Evolutionary conservation across 352 stramenopile genomes (phyloP), one percentile per base, ranked within the genome.

Genomic region (Globisporangium cystogenes): DNA sequence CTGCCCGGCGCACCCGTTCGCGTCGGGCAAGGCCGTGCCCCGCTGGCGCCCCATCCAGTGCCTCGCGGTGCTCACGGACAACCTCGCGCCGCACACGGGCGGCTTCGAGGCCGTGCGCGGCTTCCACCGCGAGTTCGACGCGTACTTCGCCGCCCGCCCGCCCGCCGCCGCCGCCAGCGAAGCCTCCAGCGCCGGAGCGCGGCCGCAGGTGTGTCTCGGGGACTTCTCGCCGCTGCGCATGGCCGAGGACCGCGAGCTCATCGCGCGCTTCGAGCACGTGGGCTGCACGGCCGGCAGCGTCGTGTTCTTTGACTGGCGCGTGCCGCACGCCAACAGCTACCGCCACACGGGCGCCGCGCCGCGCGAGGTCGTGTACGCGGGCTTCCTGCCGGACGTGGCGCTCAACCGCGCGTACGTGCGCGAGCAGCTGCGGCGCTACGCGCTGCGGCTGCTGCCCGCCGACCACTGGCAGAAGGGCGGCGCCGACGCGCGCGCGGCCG

Each of bases 21-120:
- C 86, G n/a, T 86, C 68, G 16, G 67, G 65, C 43, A 93, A 92
- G 50, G 72, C 80, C 29, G 74, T 67, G 10, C 84, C 82, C 7
- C 78, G 85, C 1, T 96, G 87, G 86, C 70, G 87, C 23, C 86
- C 86, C 16, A 96, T 96, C 62, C 85, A 96, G 65, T 91, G 82
- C 60, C 92, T 96, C 62, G 83, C 88, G 0, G 74, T 88, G 52
- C 70, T 96, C 18, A 95, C 85, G 0, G 65, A 66, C 68, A 90
- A 87, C 51, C 57, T 66, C 16, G 64, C 78, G 36, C 51, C 67
- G 6, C 82, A 88, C 54, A 92, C 83, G 0, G 84, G 86, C 29
- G 87, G 86, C 14, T 96, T 96, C 60, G 87, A 96, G 66, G 85
- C 72, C 42, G 84, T 91, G 0, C 73, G 66, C 1, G 86, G 86